phyloP scores from a whole-genome alignment of 2,329 filamentous ascomycete genomes.

The Alternaria sp. region DNA sequence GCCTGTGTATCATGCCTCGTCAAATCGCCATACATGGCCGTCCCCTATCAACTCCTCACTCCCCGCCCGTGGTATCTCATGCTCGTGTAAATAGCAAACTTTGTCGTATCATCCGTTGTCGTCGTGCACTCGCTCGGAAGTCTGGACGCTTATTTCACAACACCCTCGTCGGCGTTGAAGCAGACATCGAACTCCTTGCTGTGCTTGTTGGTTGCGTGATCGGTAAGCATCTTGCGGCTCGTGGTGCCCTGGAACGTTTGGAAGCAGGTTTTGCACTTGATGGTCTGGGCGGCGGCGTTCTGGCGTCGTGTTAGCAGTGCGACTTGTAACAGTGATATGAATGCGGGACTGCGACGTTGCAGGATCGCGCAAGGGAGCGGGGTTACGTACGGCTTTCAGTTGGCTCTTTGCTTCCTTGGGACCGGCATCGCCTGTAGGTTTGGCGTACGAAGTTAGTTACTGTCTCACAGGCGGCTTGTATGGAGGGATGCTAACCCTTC shows the following conservation, averaged over 20 bases:
- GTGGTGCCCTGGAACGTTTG: conserved; percentile 80
- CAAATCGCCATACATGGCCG: background rate
- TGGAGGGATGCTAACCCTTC: conserved; percentile 17
- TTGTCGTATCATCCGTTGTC: conserved; percentile 1
- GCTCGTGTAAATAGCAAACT: conserved; percentile 20
- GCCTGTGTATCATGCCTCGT: conserved; percentile 4
- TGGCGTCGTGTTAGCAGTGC: conserved; percentile 39
- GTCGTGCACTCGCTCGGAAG: background rate
- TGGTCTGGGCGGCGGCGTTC: conserved; percentile 76
- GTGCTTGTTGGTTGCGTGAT: conserved; percentile 79
- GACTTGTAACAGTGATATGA: background rate
- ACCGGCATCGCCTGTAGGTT: background rate
- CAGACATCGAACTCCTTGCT: conserved; percentile 73
- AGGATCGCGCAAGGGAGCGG: background rate
- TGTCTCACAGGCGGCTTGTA: conserved; percentile 39
- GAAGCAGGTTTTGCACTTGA: conserved; percentile 79
- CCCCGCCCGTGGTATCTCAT: conserved; percentile 30
- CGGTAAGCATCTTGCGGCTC: conserved; percentile 71
- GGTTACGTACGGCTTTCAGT: conserved; percentile 35
- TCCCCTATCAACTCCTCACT: conserved; percentile 14
- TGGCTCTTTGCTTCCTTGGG: conserved; percentile 1
- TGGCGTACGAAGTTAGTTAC: background rate
- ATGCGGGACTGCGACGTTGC: background rate
- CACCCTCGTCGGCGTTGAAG: conserved; percentile 57
- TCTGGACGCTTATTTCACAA: conserved; percentile 27